These are phyloP conservation scores for Cryptococcus sp. DNA, from an alignment of 1,284 basidiomycete species.

Conservation along the genomic window DNA sequence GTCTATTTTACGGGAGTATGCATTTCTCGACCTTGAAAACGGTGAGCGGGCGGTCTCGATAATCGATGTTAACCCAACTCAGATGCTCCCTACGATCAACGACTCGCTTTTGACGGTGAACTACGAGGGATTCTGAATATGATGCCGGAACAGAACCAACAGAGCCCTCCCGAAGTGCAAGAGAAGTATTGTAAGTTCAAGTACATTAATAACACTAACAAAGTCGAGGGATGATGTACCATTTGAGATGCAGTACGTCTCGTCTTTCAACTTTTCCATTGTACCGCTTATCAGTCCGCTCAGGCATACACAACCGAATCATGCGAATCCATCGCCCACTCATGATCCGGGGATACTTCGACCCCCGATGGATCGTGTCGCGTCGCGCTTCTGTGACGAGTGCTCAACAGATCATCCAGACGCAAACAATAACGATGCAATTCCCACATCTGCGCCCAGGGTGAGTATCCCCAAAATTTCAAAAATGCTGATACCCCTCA, in stretches of 20 bases:
- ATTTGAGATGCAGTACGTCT: conserved; percentile 12
- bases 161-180: too few relatives aligned
- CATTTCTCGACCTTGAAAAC: too few relatives aligned
- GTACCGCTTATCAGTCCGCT: neutral
- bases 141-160: too few relatives aligned
- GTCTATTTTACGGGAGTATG: too few relatives aligned
- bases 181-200: neutral
- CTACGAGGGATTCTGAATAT: too few relatives aligned
- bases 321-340: conserved; percentile 25
- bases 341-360: conserved; percentile 16
- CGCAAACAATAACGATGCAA: conserved; percentile 11
- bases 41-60: too few relatives aligned
- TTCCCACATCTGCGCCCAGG: conserved; percentile 16
- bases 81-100: too few relatives aligned
- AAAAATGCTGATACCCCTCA: neutral
- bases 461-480: conserved; percentile 5
- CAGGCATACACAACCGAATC: conserved; percentile 25
- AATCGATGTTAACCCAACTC: too few relatives aligned
- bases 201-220: neutral
- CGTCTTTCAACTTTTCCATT: too few relatives aligned
- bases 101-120: too few relatives aligned
- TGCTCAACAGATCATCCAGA: conserved; percentile 16
- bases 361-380: conserved; percentile 3
- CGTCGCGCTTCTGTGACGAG: conserved; percentile 11
- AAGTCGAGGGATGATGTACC: conserved; percentile 21